phyloP scores from a whole-genome alignment of 108 stramenopile species.

The Mayamaea pseudoterrestris region DNA sequence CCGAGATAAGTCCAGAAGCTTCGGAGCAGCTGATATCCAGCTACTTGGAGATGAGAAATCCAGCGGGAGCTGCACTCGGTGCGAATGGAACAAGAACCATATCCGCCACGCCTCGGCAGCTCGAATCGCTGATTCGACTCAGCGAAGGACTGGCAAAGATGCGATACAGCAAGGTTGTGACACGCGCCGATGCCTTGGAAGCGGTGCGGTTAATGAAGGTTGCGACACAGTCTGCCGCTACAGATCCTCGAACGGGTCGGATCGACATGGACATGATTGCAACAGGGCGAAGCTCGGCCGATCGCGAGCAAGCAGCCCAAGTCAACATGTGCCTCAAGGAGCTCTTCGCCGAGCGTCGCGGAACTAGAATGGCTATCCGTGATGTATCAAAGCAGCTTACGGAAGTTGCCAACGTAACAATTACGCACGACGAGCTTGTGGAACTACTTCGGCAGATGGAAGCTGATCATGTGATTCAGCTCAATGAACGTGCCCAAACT shows the following conservation, averaged over 20 bases:
- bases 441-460: constrained; percentile 55
- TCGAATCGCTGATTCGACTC: constrained; percentile 95
- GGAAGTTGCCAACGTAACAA: constrained; percentile 47
- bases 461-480: constrained; percentile 68
- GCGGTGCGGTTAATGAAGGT: constrained; percentile 93
- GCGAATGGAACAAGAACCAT: constrained; percentile 81
- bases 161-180: constrained; percentile 61
- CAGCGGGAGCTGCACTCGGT: constrained; percentile 32
- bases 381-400: constrained; percentile 50
- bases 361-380: constrained; percentile 44
- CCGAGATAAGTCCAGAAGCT: constrained; percentile 80
- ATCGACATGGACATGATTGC: constrained; percentile 99
- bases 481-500: constrained; percentile 70
- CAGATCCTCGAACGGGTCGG: constrained; percentile 93
- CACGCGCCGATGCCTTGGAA: constrained; percentile 78
- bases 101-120: constrained; percentile 96
- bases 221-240: constrained; percentile 90
- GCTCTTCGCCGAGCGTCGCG: constrained; percentile 48
- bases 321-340: constrained; percentile 48
- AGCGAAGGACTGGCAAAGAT: constrained; percentile 90
- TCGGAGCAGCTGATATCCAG: constrained; percentile 71
- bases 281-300: constrained; percentile 77
- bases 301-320: constrained; percentile 60
- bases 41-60: constrained; percentile 88
- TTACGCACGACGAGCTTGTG: constrained; percentile 41